Evolutionary conservation across 345 rosid genomes (phyloP).

Genomic region (Lagerstroemia speciosa): DNA sequence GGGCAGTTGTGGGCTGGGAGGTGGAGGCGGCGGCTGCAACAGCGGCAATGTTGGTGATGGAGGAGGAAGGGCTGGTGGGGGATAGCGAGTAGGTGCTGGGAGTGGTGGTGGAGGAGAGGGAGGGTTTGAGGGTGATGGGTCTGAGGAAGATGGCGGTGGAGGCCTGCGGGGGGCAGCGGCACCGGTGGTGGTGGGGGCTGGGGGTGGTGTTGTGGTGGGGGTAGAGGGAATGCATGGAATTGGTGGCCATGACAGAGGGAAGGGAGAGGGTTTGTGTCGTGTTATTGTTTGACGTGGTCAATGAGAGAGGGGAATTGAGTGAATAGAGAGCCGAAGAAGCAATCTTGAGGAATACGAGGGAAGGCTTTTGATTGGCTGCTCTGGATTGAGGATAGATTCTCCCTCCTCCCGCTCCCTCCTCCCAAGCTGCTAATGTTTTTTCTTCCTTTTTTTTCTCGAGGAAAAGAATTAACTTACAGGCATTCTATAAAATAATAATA

Average conservation of each 20-base stretch:
- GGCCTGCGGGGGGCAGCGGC: too few species aligned
- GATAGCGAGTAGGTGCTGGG: too few species aligned
- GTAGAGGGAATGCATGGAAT: slow-evolving; percentile 32
- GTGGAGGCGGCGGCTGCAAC: slow-evolving; percentile 27
- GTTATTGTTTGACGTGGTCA: not conserved
- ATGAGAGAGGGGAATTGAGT: slow-evolving; percentile 6
- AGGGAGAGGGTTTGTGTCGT: not conserved
- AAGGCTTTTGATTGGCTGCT: slow-evolving; percentile 56
- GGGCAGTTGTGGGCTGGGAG: slow-evolving; percentile 32
- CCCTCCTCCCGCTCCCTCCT: slow-evolving; percentile 17
- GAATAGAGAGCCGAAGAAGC: slow-evolving; percentile 7
- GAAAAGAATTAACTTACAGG: too few species aligned
- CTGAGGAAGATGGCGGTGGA: slow-evolving; percentile 10
- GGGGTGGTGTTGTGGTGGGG: slow-evolving; percentile 19
- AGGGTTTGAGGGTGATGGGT: not conserved
- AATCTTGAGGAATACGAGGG: slow-evolving; percentile 27
- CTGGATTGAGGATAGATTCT: slow-evolving; percentile 49
- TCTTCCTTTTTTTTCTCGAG: too few species aligned
- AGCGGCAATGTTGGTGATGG: slow-evolving; percentile 8
- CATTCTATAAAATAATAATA: too few species aligned
- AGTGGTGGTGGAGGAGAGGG: slow-evolving; percentile 4
- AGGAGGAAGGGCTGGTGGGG: slow-evolving; percentile 16
- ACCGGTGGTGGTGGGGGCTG: slow-evolving; percentile 14
- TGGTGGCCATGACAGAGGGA: slow-evolving; percentile 31
- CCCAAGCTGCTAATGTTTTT: too few species aligned